Base-by-base conservation (phyloP, 169 alveolate species). In the Plasmodium gaboni region DNA sequence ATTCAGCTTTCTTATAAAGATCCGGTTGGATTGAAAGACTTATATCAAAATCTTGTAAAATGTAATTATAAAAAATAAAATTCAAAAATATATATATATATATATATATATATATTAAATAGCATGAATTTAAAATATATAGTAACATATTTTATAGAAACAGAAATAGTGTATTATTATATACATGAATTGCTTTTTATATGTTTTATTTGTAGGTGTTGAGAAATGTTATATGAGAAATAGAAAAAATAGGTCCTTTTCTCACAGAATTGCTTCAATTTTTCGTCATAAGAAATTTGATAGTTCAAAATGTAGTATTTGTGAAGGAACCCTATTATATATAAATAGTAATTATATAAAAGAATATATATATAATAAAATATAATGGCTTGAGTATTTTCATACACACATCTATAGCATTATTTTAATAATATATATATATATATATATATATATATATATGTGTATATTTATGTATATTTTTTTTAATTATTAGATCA, bases 291-390 rank as follows among this genome's bases (percentile, higher is more conserved):
- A 13, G 28, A 65, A 15, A 19, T 65, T 26, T 44, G 89, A 78
- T 44, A 28, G 50, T 1, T 50, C 74, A 17, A 48, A 64, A 32
- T 78, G 78, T n/a, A 51, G 42, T 42, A 65, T 78, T 15, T 78
- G 89, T 17, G 78, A 64, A 65, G 89, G 80, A 15, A 65, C 89
- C 48, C 69, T 64, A 12, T 78, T 78, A 67, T 78, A 78, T 55
- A 78, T 78, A 28, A 78, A 78, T 59, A 51, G 89, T 78, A 42
- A 78, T 28, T 13, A 13, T 10, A 6, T 0, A 67, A 67, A 55
- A 55, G 15, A 55, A 55, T 55, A 38, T 38, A 38, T 38, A 38
- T 38, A 38, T 38, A 38, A 38, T 38, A 38, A 38, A 38, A 38
- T 38, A 38, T 38, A 38, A 38, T 38, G 46, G 7, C 7, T 38